Evolutionary conservation across 306 rosid genomes (phyloP), one percentile per base, ranked within the genome.

Genomic region (Inga laurina): DNA sequence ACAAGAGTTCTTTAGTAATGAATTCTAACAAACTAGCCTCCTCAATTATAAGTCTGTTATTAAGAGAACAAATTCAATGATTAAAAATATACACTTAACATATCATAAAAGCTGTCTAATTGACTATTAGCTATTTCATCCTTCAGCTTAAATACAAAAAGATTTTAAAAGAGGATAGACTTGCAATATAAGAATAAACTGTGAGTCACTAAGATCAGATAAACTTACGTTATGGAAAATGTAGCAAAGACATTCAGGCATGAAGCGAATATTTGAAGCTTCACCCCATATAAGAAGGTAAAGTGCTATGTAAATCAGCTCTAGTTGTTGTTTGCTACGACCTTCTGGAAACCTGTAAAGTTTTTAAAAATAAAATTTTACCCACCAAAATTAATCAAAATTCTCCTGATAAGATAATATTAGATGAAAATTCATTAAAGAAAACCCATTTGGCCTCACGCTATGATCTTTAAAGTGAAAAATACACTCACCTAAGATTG

Each of bases 201-300:
- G 44, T 35, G 32, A n/a, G 64, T 35, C 39, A 64, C 56, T 80
- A 57, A 67, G 75, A 78, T 74, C 70, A 65, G 72, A 56, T 5
- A 67, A 73, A 32, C 93, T 82, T 86, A 97, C 99, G 79, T 87
- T 79, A 85, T 97, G 99, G 89, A 97, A 97, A 82, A 97, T 91
- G 82, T 92, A 97, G 94, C 99, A 97, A 71, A 97, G 73, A 87
- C 99, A 97, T 89, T 97, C 99, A 73, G 99, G 97, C 99, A 97
- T 97, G 90, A 97, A 97, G 59, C 99, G 97, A 83, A 92, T 51
- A 86, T 97, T 97, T 84, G 99, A 92, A 87, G 99, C 99, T 91
- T 97, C 99, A 49, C 99, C 99, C 99, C 99, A 97, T 82, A 97
- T 92, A 83, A 97, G 98, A 90, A 97, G 91, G 90, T 94, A 93